Percentiles rank a stretch among this genome's conserved stretches.
Evolutionary conservation across 495 filamentous ascomycete species (phyloP).

Genomic region (Penicillium tannophilum): DNA sequence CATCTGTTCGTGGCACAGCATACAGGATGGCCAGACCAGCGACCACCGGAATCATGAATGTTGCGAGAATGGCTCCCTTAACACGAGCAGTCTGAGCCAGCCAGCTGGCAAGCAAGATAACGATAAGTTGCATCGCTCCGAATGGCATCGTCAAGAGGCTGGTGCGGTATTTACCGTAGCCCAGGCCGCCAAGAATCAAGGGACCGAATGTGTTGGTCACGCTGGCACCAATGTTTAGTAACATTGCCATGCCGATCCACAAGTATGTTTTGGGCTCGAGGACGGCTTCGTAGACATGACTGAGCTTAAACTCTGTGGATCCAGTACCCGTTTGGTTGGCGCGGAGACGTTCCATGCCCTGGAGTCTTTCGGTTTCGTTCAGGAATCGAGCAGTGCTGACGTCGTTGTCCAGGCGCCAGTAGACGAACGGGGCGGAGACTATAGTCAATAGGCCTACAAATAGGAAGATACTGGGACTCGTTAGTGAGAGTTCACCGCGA

Average conservation of each 20-base stretch:
- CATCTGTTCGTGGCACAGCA: conserved; percentile 44
- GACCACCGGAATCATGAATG: conserved; percentile 57
- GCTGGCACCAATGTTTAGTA: conserved; percentile 62
- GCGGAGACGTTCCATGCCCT: conserved; percentile 64
- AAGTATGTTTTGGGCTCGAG: conserved; percentile 53
- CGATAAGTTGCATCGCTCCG: conserved; percentile 46
- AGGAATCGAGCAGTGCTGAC: conserved; percentile 61
- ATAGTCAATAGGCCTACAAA: conserved; percentile 54
- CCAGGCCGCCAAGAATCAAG: conserved; percentile 61
- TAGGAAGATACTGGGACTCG: conserved; percentile 40
- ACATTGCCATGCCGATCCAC: conserved; percentile 54
- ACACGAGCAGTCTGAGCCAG: conserved; percentile 50
- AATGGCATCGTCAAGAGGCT: conserved; percentile 55
- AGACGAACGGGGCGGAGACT: conserved; percentile 43
- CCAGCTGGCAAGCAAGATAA: conserved; percentile 46
- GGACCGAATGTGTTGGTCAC: conserved; percentile 64
- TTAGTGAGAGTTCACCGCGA: neutral
- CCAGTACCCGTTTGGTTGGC: conserved; percentile 64
- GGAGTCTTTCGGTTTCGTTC: conserved; percentile 54
- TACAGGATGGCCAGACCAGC: conserved; percentile 60
- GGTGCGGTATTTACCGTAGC: conserved; percentile 58
- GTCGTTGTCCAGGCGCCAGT: conserved; percentile 50
- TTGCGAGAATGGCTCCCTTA: conserved; percentile 52
- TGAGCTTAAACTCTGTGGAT: conserved; percentile 45
- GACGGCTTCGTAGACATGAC: conserved; percentile 48